A percentile compares a stretch with the other conserved stretches of the same genome.
Conservation (phyloP, 1,284 basidiomycete genomes). For the Ganoderma resinaceum region DNA sequence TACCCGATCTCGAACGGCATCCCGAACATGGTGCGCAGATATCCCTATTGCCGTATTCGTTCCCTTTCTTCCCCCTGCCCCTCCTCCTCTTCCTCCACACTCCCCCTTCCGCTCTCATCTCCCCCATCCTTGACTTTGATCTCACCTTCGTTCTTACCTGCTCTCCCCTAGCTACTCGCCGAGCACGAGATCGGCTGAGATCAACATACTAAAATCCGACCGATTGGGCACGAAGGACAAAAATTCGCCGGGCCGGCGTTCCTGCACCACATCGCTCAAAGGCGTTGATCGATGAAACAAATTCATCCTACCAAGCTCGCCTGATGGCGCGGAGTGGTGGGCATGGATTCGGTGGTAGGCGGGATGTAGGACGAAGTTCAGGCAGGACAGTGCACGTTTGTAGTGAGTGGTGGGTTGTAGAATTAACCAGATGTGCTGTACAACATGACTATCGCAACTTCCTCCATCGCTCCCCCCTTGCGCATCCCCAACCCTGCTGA, state of each 20-base stretch:
- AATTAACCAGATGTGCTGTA: neutral
- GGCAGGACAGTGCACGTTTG: neutral
- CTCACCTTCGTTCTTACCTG: neutral
- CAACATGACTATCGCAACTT: slow-evolving; percentile 17
- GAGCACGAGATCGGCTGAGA: slow-evolving; percentile 85
- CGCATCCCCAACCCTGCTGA: slow-evolving; percentile 14
- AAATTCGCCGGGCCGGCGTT: neutral
- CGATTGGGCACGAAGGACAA: neutral
- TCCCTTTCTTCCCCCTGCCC: neutral
- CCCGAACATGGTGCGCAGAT: slow-evolving; percentile 89
- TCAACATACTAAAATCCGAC: slow-evolving; percentile 67
- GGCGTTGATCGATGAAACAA: neutral
- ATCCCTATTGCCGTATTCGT: neutral
- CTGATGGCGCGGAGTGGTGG: neutral
- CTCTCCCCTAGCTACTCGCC: slow-evolving; percentile 72
- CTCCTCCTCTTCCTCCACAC: neutral
- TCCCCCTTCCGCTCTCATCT: too few species aligned
- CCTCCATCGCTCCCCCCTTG: neutral
- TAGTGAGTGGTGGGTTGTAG: neutral
- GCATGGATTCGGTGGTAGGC: neutral
- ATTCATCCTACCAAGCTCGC: neutral
- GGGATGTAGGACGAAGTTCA: neutral
- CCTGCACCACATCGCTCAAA: neutral
- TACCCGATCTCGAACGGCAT: slow-evolving; percentile 96
- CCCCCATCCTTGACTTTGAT: neutral